Evolutionary conservation across 805 yeast species (phyloP).

Genomic region (Lipomyces spencermartinsiae): DNA sequence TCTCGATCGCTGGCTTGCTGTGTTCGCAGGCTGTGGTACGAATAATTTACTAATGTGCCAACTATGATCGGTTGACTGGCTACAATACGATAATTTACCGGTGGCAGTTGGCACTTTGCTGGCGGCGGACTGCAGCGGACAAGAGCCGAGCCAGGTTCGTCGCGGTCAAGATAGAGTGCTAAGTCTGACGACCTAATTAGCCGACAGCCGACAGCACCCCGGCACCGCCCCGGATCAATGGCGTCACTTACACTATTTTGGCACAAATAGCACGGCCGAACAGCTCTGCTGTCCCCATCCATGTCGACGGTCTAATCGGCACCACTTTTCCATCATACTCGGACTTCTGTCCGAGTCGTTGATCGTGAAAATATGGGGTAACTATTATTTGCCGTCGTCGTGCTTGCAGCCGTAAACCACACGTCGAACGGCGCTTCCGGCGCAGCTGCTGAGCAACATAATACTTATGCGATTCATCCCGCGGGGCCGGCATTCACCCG

Average conservation of each 20-base stretch:
- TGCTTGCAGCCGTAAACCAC: background rate
- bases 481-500: background rate
- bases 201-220: background rate
- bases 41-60: no score
- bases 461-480: background rate
- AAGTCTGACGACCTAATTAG: background rate
- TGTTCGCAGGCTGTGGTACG: no score
- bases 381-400: background rate
- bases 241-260: background rate
- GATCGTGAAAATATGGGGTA: slow-evolving; percentile 2
- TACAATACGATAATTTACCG: no score
- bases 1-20: no score
- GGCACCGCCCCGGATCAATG: background rate
- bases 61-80: no score
- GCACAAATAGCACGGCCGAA: background rate
- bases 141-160: no score
- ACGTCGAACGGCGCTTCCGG: background rate
- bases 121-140: no score
- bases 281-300: no score
- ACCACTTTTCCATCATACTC: background rate
- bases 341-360: background rate
- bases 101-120: no score
- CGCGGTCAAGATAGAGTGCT: no score
- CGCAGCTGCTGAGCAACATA: background rate
- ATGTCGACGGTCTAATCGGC: background rate